Evolutionary conservation across 2,329 filamentous ascomycete genomes (phyloP).

Genomic region (Colletotrichum sp.): DNA sequence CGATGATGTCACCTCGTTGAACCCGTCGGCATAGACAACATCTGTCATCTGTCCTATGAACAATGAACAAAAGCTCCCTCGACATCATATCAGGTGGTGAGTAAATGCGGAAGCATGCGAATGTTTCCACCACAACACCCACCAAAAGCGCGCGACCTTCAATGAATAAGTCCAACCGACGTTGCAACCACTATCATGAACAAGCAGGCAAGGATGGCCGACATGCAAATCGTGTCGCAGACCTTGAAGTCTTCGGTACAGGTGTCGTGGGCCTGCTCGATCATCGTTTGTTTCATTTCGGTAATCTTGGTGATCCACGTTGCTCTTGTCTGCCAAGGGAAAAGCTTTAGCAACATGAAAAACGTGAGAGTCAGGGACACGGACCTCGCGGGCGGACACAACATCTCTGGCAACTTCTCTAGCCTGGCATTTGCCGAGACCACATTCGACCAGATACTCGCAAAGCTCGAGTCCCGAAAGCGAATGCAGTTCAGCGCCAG

Average conservation of each 20-base stretch:
- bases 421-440: not conserved
- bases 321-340: not conserved
- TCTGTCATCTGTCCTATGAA: too few relatives aligned
- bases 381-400: not conserved
- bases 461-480: not conserved
- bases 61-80: not conserved
- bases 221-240: not conserved
- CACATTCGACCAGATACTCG: not conserved
- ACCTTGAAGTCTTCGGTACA: not conserved
- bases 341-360: not conserved
- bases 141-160: not conserved
- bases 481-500: not conserved
- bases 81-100: not conserved
- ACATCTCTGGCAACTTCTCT: not conserved
- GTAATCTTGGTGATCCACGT: not conserved
- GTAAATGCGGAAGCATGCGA: not conserved
- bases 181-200: not conserved
- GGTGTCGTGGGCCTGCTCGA: not conserved
- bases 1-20: not conserved
- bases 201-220: not conserved
- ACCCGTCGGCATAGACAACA: not conserved
- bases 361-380: not conserved
- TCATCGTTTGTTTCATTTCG: not conserved
- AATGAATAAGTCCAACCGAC: not conserved
- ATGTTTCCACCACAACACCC: not conserved